Base-by-base conservation (phyloP, 2,329 filamentous ascomycete genomes). In the Leptographium galeiforme region DNA sequence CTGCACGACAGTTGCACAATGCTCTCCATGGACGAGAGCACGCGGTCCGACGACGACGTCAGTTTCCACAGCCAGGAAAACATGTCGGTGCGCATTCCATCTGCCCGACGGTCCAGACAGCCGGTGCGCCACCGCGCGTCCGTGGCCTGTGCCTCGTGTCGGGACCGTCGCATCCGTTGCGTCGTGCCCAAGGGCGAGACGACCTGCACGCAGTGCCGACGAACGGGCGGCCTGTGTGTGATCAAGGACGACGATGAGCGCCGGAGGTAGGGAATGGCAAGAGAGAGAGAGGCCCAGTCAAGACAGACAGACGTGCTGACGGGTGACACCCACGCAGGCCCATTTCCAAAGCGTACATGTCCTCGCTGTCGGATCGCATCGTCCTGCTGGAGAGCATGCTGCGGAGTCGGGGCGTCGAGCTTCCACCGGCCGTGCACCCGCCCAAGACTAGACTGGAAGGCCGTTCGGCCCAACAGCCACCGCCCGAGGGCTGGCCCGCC, bases 171-270 rank as follows among this genome's bases (percentile, higher is more conserved):
- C 54, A 67, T 68, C 52, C 64, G 77, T 60, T 79, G 76, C 57
- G 76, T 79, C 2, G 75, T 79, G 11, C 74, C 72, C 45, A 68
- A 73, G 44, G 75, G 75, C 13, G 69, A 76, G 55, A 64, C 65
- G 11, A 69, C 70, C 55, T 79, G 76, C 61, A 72, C 69, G 19
- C 75, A 78, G 56, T 79, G 76, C 61, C 72, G 72, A 58, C 67
- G 73, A 53, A 69, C 72, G 2, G 74, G 72, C 16, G 68, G 71
- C 12, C 67, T 72, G 48, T 79, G 76, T 57, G 65, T 79, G 52
- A 79, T 79, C 60, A 77, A 75, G 59, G 76, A 79, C 57, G 76
- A 79, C 56, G 76, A 79, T 61, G 76, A 79, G 61, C 66, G 76
- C 44, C 65, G 76, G 63, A 67, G 75, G 76, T 77, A 61, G 43